Conservation (phyloP, 1,284 basidiomycete species). For the Trametes polyzona region DNA sequence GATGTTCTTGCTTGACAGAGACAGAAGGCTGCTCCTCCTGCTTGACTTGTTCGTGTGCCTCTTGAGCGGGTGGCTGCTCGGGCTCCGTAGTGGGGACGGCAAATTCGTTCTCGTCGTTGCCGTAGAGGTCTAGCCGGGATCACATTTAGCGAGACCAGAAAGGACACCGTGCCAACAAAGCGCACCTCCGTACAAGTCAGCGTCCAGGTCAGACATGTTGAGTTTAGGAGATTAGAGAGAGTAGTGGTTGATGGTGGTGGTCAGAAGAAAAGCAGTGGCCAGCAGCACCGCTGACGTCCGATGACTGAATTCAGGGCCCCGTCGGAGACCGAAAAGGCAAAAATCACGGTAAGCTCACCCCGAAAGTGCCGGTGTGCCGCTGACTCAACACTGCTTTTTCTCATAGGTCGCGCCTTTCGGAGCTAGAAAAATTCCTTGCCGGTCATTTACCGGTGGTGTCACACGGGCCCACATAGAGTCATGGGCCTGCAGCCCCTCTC, state of each 20-base stretch:
- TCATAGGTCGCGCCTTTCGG: not conserved
- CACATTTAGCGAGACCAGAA: conserved; percentile 8
- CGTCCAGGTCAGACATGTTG: conserved; percentile 76
- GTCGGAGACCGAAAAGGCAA: conserved; percentile 11
- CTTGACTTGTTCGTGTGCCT: conserved; percentile 35
- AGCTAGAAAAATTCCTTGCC: not conserved
- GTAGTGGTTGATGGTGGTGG: conserved; percentile 18
- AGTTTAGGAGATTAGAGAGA: conserved; percentile 34
- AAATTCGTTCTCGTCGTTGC: conserved; percentile 71
- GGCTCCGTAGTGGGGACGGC: conserved; percentile 43
- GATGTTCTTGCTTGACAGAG: conserved; percentile 24
- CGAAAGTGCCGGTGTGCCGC: conserved; percentile 3
- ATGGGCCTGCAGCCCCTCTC: not conserved
- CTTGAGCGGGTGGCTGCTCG: conserved; percentile 35
- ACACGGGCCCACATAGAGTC: not conserved
- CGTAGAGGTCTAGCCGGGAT: conserved; percentile 68
- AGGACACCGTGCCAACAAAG: not conserved
- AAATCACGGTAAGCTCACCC: not conserved
- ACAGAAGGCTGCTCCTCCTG: conserved; percentile 23
- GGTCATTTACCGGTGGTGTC: not conserved
- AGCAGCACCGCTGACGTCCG: conserved; percentile 1
- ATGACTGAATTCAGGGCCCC: not conserved
- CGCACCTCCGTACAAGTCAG: conserved; percentile 83
- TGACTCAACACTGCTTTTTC: not conserved
- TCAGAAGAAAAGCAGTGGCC: conserved; percentile 12